Evolutionary conservation across 73 alveolate species (phyloP).

Genomic region (Paramecium tetraurelia): DNA sequence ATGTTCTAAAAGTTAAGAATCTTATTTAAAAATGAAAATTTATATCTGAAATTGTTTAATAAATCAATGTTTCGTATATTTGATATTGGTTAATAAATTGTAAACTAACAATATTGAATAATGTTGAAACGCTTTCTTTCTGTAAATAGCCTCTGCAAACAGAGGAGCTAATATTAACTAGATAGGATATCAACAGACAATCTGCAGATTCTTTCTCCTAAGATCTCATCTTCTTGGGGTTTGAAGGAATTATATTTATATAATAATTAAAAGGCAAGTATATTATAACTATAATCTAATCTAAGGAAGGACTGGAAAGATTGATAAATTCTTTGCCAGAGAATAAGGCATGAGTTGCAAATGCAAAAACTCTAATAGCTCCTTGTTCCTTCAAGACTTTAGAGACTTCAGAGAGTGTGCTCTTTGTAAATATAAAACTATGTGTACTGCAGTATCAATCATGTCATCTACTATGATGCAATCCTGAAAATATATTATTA

Average conservation of each 20-base stretch:
- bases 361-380: conserved; percentile 89
- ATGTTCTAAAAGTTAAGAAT: too few relatives aligned
- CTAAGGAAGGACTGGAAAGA: conserved; percentile 74
- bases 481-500: not conserved
- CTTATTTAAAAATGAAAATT: not conserved
- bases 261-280: too few relatives aligned
- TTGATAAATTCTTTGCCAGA: conserved; percentile 83
- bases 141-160: conserved; percentile 63
- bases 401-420: conserved; percentile 94
- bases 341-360: conserved; percentile 95
- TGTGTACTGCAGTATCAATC: conserved; percentile 83
- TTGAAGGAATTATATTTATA: conserved; percentile 79
- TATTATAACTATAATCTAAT: conserved; percentile 87
- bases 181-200: conserved; percentile 49
- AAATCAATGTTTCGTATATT: conserved; percentile 1
- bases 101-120: too few relatives aligned
- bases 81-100: too few relatives aligned
- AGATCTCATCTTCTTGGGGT: conserved; percentile 34
- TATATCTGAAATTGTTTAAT: not conserved
- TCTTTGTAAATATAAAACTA: conserved; percentile 20
- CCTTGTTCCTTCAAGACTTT: conserved; percentile 78
- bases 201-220: conserved; percentile 45
- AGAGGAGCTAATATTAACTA: conserved; percentile 37
- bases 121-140: conserved; percentile 51
- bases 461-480: conserved; percentile 88